Conservation (phyloP, 768 basidiomycete genomes). For the Kwoniella europaea region DNA sequence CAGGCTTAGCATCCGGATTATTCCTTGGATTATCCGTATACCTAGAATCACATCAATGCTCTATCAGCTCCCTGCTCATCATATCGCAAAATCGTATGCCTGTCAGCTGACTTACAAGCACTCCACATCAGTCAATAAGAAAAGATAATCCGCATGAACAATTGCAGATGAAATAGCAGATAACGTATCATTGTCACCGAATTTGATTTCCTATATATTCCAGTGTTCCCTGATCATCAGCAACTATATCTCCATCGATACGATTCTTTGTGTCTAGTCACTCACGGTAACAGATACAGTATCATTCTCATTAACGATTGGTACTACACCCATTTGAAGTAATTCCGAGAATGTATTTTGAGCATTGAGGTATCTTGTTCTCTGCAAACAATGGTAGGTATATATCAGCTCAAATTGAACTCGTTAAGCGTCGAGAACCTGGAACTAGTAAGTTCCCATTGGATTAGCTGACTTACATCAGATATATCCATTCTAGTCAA, state of each 20-base stretch:
- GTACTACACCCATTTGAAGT: constrained; percentile 89
- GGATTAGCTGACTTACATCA: constrained; percentile 66
- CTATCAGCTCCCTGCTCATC: not conserved
- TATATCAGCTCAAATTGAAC: not conserved
- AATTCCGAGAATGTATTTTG: constrained; percentile 93
- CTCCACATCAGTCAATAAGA: constrained; percentile 94
- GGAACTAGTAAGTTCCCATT: no score
- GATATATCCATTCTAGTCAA: constrained; percentile 95
- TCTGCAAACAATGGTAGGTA: constrained; percentile 61
- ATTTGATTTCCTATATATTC: constrained; percentile 99
- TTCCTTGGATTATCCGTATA: constrained; percentile 95
- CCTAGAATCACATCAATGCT: constrained; percentile 17
- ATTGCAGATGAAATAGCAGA: constrained; percentile 97
- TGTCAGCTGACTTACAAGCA: constrained; percentile 63
- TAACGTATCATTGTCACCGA: constrained; percentile 97
- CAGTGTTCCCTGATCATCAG: no score
- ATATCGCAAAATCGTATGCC: not conserved
- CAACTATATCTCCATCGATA: no score
- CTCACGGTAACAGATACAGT: constrained; percentile 94
- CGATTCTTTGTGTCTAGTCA: no score
- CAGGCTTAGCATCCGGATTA: constrained; percentile 77
- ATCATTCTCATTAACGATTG: constrained; percentile 99
- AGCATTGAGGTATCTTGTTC: constrained; percentile 93
- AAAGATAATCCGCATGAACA: constrained; percentile 97
- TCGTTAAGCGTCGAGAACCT: constrained; percentile 23